Evolutionary conservation across 176 grass and related monocot genomes (phyloP).

Genomic region (Oryza officinalis): DNA sequence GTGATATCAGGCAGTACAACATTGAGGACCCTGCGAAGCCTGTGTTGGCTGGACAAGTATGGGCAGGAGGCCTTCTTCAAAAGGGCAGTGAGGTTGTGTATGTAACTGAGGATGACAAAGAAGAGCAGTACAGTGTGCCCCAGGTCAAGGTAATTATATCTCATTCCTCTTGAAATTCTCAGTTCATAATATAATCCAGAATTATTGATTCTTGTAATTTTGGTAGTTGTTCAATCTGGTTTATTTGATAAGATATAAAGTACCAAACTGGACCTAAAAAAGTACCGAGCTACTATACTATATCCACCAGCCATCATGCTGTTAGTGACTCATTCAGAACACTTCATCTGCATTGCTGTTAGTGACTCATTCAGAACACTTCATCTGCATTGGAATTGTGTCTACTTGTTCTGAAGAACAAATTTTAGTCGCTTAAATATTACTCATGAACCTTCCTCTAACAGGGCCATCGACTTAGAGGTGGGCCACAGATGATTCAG

Average conservation of each 20-base stretch:
- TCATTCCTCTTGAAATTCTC: background rate
- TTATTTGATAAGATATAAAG: background rate
- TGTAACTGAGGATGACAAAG: conserved; percentile 63
- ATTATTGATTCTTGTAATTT: background rate
- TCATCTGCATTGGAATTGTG: background rate
- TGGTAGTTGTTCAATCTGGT: background rate
- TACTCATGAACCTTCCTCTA: background rate
- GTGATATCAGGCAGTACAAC: conserved; percentile 95
- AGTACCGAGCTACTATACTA: too few species aligned
- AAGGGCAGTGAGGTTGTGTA: conserved; percentile 74
- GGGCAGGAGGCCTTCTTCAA: conserved; percentile 88
- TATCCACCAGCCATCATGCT: background rate
- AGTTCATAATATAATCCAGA: background rate
- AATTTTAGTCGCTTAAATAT: background rate
- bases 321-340: background rate
- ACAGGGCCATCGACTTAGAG: conserved; percentile 81
- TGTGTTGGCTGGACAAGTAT: conserved; percentile 82
- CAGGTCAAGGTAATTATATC: conserved; percentile 62
- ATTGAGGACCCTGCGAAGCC: conserved; percentile 87
- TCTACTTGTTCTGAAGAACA: background rate
- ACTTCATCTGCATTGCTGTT: background rate
- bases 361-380: background rate
- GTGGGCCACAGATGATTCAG: conserved; percentile 95
- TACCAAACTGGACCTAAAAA: background rate
- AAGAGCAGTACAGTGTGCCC: conserved; percentile 78